Base-by-base conservation (phyloP, 345 rosid genomes). In the Isatis tinctoria region DNA sequence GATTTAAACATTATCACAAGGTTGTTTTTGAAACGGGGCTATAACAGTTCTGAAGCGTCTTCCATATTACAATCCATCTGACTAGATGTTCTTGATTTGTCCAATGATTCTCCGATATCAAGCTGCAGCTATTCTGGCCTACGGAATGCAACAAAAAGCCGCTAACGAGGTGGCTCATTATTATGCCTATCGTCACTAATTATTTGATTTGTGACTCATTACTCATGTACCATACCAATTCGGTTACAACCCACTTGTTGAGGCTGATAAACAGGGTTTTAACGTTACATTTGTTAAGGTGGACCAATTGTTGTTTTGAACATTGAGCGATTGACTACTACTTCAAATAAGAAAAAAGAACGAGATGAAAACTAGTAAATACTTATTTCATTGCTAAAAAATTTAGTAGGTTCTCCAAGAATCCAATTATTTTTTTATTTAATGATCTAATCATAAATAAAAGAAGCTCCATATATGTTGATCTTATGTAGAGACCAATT, bases 401-500 rank as follows among this genome's bases (percentile, higher is more conserved):
- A 52, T 3, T 40, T 53, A 43, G 11, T 9, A 26, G 12, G 40
- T 35, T 47, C 10, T 18, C 67, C 67, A 17, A 45, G 56, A 3
- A 22, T 22, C 6, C 2, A 17, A 65, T 45, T 8, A 65, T 45
- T 8, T 36, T 13, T 63, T 26, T 51, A 28, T 40, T 56, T 74
- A 59, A 65, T 35, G 49, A 33, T 22, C 39, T 44, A 64, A 12
- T 62, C 35, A 28, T n/a, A 27, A 1, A 18, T 17, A 51, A 20
- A 39, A 10, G 6, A 59, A 59, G 61, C 56, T 10, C n/a, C 36
- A 18, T 44, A 56, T n/a, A n/a, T n/a, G n/a, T 39, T 30, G 56
- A 37, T 60, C 16, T 56, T 61, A 77, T 9, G 72, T 30, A 30
- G 90, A 49, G 43, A 82, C 58, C 6, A 91, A 74, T 12, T 85